These are phyloP conservation scores for Glycine tomentella DNA, from an alignment of 306 rosid species.

Conservation along the genomic window DNA sequence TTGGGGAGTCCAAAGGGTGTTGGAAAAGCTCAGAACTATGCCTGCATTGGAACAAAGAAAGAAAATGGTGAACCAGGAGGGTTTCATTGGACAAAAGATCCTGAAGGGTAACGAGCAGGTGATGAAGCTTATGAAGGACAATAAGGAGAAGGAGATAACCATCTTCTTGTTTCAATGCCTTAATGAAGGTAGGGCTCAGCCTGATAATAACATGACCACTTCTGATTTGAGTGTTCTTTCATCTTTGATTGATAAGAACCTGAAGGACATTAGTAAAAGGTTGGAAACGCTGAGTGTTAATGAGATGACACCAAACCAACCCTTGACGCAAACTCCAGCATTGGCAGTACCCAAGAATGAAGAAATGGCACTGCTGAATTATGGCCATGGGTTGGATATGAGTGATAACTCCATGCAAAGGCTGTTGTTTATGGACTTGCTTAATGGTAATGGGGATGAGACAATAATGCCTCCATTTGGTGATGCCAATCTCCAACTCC, in stretches of 20 bases:
- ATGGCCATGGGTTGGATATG: neutral
- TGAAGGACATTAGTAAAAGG: constrained; percentile 38
- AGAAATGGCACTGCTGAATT: neutral
- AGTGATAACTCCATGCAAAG: neutral
- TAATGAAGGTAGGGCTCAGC: constrained; percentile 6
- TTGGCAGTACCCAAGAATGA: neutral
- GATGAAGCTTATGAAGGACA: constrained; percentile 29
- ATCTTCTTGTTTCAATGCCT: constrained; percentile 39
- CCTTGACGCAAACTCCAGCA: neutral
- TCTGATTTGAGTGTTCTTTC: constrained; percentile 42
- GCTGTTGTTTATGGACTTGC: constrained; percentile 26
- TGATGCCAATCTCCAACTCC: neutral
- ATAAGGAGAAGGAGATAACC: constrained; percentile 41
- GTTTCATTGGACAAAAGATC: constrained; percentile 36
- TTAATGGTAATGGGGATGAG: constrained; percentile 31
- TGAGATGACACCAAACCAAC: neutral
- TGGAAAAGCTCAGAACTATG: constrained; percentile 22
- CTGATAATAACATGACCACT: neutral
- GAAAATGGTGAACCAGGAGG: constrained; percentile 49
- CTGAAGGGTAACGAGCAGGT: constrained; percentile 35
- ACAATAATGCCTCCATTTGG: constrained; percentile 23
- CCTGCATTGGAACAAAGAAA: constrained; percentile 44
- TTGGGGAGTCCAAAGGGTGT: constrained; percentile 15
- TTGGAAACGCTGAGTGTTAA: constrained; percentile 13
- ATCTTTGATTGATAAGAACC: constrained; percentile 39